A percentile compares a stretch with the other conserved stretches of the same genome.
These are phyloP conservation scores for Coemansia linderi DNA, from an alignment of 371 early-diverging fungal species.

Conservation along the genomic window DNA sequence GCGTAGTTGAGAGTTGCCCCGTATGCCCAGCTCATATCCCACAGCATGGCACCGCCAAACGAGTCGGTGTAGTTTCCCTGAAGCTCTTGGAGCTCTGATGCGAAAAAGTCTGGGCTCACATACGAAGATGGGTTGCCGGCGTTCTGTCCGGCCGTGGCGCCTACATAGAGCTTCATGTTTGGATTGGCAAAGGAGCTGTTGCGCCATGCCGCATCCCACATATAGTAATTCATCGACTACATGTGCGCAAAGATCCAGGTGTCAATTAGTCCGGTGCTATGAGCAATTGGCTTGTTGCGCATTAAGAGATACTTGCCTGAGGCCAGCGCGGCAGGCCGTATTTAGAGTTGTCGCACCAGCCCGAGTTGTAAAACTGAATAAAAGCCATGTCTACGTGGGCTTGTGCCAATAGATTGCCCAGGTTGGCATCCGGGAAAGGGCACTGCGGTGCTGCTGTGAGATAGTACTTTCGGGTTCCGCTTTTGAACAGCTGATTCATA, in stretches of 20 bases:
- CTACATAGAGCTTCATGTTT: slow-evolving; percentile 40
- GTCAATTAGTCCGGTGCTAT: background rate
- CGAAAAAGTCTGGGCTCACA: slow-evolving; percentile 42
- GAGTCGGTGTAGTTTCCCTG: slow-evolving; percentile 33
- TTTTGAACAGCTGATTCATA: slow-evolving; percentile 55
- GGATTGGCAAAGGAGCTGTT: slow-evolving; percentile 47
- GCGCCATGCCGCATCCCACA: slow-evolving; percentile 47
- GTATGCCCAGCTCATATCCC: slow-evolving; percentile 54
- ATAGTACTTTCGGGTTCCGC: slow-evolving; percentile 56
- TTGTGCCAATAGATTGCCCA: slow-evolving; percentile 53
- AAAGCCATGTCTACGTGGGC: slow-evolving; percentile 58
- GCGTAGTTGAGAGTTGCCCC: slow-evolving; percentile 41
- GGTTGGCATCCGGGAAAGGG: slow-evolving; percentile 60
- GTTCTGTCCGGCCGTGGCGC: slow-evolving; percentile 38
- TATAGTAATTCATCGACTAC: slow-evolving; percentile 50
- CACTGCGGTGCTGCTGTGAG: slow-evolving; percentile 66
- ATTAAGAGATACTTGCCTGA: slow-evolving; percentile 19
- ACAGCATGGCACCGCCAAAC: slow-evolving; percentile 48
- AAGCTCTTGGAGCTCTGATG: slow-evolving; percentile 36
- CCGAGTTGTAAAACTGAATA: slow-evolving; percentile 65
- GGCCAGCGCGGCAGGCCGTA: slow-evolving; percentile 47
- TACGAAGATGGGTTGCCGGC: slow-evolving; percentile 45
- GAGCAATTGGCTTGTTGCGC: background rate
- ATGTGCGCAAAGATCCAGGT: background rate
- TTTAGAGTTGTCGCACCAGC: slow-evolving; percentile 59